Evolutionary conservation across 805 yeast genomes (phyloP), one percentile per base, ranked within the genome.

Genomic region (Candida mattraensis): DNA sequence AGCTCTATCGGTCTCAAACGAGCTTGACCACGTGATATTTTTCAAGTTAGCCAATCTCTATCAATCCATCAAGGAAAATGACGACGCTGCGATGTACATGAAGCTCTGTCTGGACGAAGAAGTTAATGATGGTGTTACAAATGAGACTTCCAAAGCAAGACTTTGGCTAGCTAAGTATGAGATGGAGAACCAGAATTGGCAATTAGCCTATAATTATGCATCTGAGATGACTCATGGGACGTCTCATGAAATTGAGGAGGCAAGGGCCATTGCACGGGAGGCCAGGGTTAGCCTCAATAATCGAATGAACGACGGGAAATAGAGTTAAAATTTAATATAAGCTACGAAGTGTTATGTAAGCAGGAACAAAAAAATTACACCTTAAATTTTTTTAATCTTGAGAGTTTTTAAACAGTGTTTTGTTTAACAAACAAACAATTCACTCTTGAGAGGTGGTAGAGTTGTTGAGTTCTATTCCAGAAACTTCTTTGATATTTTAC

Each of bases 241-340:
- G n/a, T 82, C 88, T 9, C 87, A 80, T 38, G 94, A 85, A 52
- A 77, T 88, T 13, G 96, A 88, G 51, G 96, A 88, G 56, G 96
- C 96, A 0, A 66, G 96, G 27, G 71, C 82, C 0, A 82, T 89
- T 20, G 86, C 91, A 0, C 69, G 88, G 50, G 91, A 84, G 43
- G 87, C 93, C 10, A 61, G 87, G 41, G 72, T 70, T 50, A 68
- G 78, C 38, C 62, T 79, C 63, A 56, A 50, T 18, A 25, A 22
- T n/a, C 18, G 29, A 12, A 14, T 17, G 8, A 12, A 19, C 8
- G 36, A 35, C 10, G 5, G 32, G 12, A 26, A 33, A 8, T 20
- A 11, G 11, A n/a, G n/a, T n/a, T n/a, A n/a, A n/a, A n/a, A n/a
- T n/a, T n/a, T n/a, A n/a, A n/a, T n/a, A n/a, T n/a, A n/a, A n/a